Evolutionary conservation across 768 basidiomycete species (phyloP), one percentile per base, ranked within the genome.

Genomic region (Auriscalpium microsporum): DNA sequence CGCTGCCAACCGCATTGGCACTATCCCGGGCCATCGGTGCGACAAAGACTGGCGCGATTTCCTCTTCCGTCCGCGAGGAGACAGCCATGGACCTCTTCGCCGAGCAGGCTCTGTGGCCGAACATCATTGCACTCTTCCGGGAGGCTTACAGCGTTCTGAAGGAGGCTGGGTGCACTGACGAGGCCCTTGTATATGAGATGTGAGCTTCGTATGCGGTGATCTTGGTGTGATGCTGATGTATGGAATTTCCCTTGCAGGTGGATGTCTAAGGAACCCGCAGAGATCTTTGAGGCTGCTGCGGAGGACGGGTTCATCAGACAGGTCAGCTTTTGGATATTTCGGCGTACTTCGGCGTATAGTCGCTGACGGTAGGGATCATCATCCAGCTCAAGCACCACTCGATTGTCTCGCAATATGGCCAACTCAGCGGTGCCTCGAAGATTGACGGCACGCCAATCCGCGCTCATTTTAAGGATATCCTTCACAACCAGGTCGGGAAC

Each of bases 211-310:
- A 19, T 50, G 10, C 10, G 16, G 1, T n/a, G 42, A 34, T 57
- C 37, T 5, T 11, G 8, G 44, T 10, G n/a, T 19, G 1, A 23
- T 17, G 14, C 14, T 23, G 16, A 33, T 3, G 19, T 9, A 45
- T 49, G 23, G 5, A 3, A 28, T 28, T 28, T 2, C 23, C 35
- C n/a, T 17, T 16, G 8, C 49, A 81, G 82, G 81, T 83, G 83
- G 82, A 84, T 84, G 81, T 83, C 82, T 23, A 84, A 83, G 61
- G 82, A 84, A 61, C 82, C 83, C 1, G 82, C 82, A 8, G 82
- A 83, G 61, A 83, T 84, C 42, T 84, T 84, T 63, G 83, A 84
- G 65, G 72, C 79, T 16, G 81, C 83, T 8, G 83, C 82, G 7
- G 82, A 84, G 59, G 81, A 84, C 36, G 83, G 83, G 14, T 83